Conservation (phyloP, 2,329 filamentous ascomycete species). For the Pseudogymnoascus sp. region DNA sequence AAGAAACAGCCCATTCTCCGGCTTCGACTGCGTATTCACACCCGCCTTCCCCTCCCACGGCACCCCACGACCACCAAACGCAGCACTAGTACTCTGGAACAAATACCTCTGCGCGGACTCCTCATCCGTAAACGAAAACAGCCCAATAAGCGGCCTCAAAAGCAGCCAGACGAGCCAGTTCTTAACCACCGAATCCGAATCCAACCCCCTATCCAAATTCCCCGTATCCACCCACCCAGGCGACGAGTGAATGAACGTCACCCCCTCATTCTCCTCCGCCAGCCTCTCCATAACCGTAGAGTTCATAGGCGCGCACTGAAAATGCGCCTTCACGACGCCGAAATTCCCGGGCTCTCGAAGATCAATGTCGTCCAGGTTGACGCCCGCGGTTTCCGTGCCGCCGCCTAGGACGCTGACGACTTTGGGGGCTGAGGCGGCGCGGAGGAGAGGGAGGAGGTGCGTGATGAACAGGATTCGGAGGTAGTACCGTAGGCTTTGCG, state of each 20-base stretch:
- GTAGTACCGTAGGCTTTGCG: constrained; percentile 45
- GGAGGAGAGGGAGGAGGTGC: constrained; percentile 49
- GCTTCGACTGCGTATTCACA: constrained; percentile 25
- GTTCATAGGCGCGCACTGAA: constrained; percentile 41
- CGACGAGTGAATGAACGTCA: constrained; percentile 32
- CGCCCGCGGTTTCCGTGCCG: constrained; percentile 38
- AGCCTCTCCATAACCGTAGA: constrained; percentile 41
- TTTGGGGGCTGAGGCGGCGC: constrained; percentile 36
- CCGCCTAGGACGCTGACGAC: constrained; percentile 47
- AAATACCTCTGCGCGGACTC: constrained; percentile 31
- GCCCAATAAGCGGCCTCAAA: constrained; percentile 27
- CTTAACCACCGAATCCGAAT: constrained; percentile 16
- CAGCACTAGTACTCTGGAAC: constrained; percentile 32
- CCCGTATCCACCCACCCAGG: constrained; percentile 31
- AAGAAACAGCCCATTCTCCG: constrained; percentile 29
- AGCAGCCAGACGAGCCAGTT: constrained; percentile 30
- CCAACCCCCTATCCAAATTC: constrained; percentile 15
- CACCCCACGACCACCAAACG: constrained; percentile 31
- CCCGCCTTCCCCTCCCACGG: constrained; percentile 29
- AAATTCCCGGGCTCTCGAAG: constrained; percentile 27
- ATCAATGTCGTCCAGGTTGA: constrained; percentile 39
- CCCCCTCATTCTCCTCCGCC: constrained; percentile 35
- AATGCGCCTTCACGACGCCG: constrained; percentile 31
- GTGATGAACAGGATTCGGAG: constrained; percentile 46
- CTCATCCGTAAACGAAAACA: constrained; percentile 28